Percentiles rank a stretch among this genome's conserved stretches.
phyloP scores from a whole-genome alignment of 441 rosid genomes.

The Eutrema salsugineum region DNA sequence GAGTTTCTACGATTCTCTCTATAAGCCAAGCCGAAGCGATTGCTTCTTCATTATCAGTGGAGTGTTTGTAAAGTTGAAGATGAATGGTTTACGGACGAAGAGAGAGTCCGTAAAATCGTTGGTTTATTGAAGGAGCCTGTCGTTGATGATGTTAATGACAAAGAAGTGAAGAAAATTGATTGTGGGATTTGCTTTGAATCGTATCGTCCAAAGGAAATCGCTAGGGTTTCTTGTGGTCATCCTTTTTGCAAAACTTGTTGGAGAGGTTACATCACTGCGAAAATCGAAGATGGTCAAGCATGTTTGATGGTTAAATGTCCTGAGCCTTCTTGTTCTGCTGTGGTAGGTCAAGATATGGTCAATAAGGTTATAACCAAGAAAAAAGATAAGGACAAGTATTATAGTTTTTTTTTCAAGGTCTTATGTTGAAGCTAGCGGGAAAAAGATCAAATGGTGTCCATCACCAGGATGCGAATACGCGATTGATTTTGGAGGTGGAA shows the following conservation, averaged over 20 bases:
- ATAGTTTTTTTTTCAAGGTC: conserved; percentile 44
- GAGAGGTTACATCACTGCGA: conserved; percentile 50
- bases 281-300: conserved; percentile 51
- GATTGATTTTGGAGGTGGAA: conserved; percentile 30
- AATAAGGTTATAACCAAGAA: conserved; percentile 16
- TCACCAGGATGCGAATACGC: conserved; percentile 53
- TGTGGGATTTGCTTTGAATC: conserved; percentile 88
- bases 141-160: conserved; percentile 24
- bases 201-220: conserved; percentile 32
- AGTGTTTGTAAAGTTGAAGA: conserved; percentile 66
- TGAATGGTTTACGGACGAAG: conserved; percentile 89
- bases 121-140: conserved; percentile 60
- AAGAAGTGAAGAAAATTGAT: conserved; percentile 37
- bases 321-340: conserved; percentile 50
- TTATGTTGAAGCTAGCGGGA: conserved; percentile 43
- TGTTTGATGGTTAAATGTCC: conserved; percentile 63
- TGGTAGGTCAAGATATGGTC: conserved; percentile 47
- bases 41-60: conserved; percentile 41
- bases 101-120: conserved; percentile 54
- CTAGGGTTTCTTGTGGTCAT: conserved; percentile 78
- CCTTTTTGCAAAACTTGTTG: conserved; percentile 75
- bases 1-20: conserved; percentile 24
- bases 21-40: conserved; percentile 28
- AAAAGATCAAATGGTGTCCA: conserved; percentile 57
- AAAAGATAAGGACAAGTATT: conserved; percentile 41